Evolutionary conservation across 208 protist species (phyloP), one percentile per base, ranked within the genome.

Genomic region (Porcisia deanei): DNA sequence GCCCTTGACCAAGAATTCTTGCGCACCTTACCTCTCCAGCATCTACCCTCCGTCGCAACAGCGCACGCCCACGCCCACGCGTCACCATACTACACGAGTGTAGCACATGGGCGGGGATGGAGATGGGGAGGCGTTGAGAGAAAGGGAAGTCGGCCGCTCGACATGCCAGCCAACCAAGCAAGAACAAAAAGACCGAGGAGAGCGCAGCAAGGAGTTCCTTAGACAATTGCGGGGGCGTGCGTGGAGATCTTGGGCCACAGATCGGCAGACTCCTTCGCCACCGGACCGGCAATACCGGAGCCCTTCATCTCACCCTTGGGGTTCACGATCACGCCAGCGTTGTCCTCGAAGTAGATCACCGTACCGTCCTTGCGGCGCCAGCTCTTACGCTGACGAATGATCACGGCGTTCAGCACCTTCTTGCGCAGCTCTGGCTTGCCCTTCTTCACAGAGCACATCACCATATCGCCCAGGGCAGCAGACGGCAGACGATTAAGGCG

Each of bases 271-370:
- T 99, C 99, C 94, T 99, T 99, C 68, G 98, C 98, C 63, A 99
- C 98, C 75, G 99, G 99, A 41, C 99, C 99, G 66, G 97, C 98
- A 88, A 99, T 99, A 78, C 97, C 98, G 49, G 99, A 99, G 73
- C 99, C 98, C 97, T 99, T 99, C 94, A 99, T 99, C 88, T 99
- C 99, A 85, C 99, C 99, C 95, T 99, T 99, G 72, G 96, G 96
- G 94, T 99, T 99, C 61, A 99, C 99, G 79, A 99, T 99, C 53
- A 99, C 99, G 83, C 99, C 99, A 61, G 99, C 99, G 87, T 99
- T 99, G 90, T 99, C 99, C 92, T 99, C 99, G 73, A 99, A 99
- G 91, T 99, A 99, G 80, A 99, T 94, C 84, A 98, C 99, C 58
- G 93, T 99, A 79, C 96, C 98, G 82, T 99, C 98, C 89, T 98